phyloP scores from a whole-genome alignment of 768 basidiomycete species.

The Russula brevipes region DNA sequence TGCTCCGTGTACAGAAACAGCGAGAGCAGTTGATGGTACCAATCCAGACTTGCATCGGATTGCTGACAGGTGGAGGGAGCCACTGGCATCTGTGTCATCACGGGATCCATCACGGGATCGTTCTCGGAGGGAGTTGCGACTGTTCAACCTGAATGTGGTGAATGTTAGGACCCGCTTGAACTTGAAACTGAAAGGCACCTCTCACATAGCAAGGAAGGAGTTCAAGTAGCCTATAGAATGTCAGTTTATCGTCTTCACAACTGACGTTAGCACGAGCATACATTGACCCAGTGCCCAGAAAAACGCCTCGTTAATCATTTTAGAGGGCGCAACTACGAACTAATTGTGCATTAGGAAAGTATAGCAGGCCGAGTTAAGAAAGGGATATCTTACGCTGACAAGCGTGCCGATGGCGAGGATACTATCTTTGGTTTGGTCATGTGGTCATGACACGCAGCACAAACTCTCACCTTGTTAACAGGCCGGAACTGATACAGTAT shows the following conservation, averaged over 20 bases:
- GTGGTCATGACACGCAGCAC: background rate
- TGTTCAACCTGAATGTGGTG: constrained; percentile 9
- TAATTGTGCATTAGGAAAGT: background rate
- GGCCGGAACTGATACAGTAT: constrained; percentile 29
- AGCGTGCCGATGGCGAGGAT: constrained; percentile 23
- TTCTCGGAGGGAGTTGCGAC: background rate
- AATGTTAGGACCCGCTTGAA: background rate
- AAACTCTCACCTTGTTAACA: constrained; percentile 26
- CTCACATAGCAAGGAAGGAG: constrained; percentile 47
- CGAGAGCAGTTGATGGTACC: background rate
- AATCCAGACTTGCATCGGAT: background rate
- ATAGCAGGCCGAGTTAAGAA: background rate
- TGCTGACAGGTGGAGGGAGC: background rate
- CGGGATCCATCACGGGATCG: background rate
- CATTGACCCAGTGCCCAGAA: constrained; percentile 52
- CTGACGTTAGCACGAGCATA: constrained; percentile 26
- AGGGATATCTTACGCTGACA: constrained; percentile 16
- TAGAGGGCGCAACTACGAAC: constrained; percentile 37
- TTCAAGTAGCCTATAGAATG: constrained; percentile 45
- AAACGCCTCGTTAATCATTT: constrained; percentile 45
- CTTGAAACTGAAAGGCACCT: background rate
- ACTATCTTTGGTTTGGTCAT: constrained; percentile 3
- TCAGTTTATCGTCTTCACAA: background rate
- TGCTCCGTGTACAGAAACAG: background rate
- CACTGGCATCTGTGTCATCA: too few relatives aligned